Base-by-base conservation (phyloP, 106 monocot species). In the Dendrobium catenatum region DNA sequence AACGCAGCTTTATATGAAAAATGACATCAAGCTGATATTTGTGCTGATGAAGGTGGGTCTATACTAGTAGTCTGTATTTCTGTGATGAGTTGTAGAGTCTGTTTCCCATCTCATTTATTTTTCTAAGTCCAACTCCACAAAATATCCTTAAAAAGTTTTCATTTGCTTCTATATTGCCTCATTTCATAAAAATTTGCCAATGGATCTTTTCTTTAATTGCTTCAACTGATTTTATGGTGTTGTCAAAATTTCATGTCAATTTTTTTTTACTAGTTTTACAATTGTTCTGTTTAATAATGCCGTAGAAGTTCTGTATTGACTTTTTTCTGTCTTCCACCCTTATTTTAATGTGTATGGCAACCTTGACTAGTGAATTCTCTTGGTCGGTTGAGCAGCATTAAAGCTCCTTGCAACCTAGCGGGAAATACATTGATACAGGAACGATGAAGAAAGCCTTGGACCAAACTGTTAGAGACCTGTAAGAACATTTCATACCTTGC, bases 371-470 rank as follows among this genome's bases (percentile, higher is more conserved):
- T 40, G 26, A 27, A 72, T 72, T n/a, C 13, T 72, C 13, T 72
- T 37, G 26, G 33, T 13, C 70, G 37, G 70, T 15, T 37, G 9
- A 72, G 26, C 27, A n/a, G 26, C 51, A 51, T 51, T 51, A 13
- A 51, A 51, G 51, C 16, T 51, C 15, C 13, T 51, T 13, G 51
- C 51, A 51, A 51, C 13, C 51, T 51, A 15, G 51, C 51, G 10
- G 15, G 51, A 13, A 37, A 47, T 47, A 7, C 10, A 7, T 47
- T 47, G 51, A 51, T 51, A 2, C 51, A 51, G 33, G 75, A 82
- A 83, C 48, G 80, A 97, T 97, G 96, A 97, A 97, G 86, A 94
- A 97, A 86, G 96, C 83, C 81, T 91, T 96, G 80, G 96, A 90
- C 81, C 96, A 96, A 83, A 96, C 96, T 77, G 96, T 92, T 73